These are phyloP conservation scores for Talaromyces sp. DNA, from an alignment of 2,329 filamentous ascomycete genomes.

Conservation along the genomic window DNA sequence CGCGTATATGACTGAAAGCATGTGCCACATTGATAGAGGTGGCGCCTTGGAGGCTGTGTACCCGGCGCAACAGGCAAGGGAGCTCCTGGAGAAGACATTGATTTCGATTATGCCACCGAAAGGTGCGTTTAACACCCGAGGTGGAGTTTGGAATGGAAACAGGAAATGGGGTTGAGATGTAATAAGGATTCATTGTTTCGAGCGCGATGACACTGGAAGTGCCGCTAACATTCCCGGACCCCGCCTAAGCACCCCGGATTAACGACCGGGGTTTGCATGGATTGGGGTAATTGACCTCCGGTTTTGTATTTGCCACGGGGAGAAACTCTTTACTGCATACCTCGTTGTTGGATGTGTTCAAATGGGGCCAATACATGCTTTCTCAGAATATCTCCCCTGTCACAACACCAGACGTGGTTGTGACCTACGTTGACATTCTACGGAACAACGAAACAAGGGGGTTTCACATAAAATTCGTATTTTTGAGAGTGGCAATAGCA, in stretches of 20 bases:
- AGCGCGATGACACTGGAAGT: neutral
- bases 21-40: conserved; percentile 9
- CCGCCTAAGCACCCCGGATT: neutral
- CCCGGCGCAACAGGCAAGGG: neutral
- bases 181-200: neutral
- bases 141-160: neutral
- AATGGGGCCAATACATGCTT: neutral
- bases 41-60: conserved; percentile 7
- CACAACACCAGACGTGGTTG: too few species aligned
- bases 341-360: neutral
- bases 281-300: neutral
- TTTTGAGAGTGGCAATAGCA: neutral
- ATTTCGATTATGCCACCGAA: neutral
- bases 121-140: neutral
- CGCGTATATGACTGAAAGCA: conserved; percentile 21
- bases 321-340: neutral
- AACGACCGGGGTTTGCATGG: neutral
- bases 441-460: neutral
- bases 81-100: neutral
- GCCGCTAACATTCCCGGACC: neutral
- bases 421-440: neutral
- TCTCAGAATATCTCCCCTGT: neutral
- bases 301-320: neutral
- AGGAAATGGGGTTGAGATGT: neutral
- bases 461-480: neutral